Evolutionary conservation across 805 yeast genomes (phyloP), one percentile per base, ranked within the genome.

Genomic region (Cyberlindnera petersonii): DNA sequence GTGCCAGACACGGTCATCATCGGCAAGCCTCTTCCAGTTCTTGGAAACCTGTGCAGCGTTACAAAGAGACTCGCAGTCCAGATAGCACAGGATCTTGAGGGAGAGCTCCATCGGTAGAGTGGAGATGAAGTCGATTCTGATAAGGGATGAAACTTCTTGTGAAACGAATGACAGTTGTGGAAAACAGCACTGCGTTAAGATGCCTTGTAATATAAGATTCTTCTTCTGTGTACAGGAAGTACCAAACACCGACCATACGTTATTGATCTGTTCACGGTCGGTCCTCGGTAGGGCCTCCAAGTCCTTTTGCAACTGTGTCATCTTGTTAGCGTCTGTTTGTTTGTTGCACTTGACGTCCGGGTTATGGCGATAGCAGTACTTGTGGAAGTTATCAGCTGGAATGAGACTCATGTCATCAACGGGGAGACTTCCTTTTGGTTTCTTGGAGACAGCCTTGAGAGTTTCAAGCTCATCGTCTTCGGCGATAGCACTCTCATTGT

Each of bases 1-100:
- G 59, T 91, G 93, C 98, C 98, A 93, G 3, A 93, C 97, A 35
- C 94, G 66, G 56, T 93, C 98, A 58, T 91, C 97, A 61, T 93
- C 96, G 2, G 98, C 98, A 42, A 93, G 66, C 40, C 68, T 66
- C 58, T 86, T 80, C 98, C 98, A 93, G 37, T 75, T 77, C 37
- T 78, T 75, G 23, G 89, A 83, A 2, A 93, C 98, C 64, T 84
- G 94, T 0, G 97, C 95, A 0, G 98, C 96, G 49, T 77, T 81
- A 60, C 97, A 89, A 31, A 93, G 71, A n/a, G 96, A 86, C 37
- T 79, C 82, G 63, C 98, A 91, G 60, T 93, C 98, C 44, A 93
- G 65, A 59, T 86, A 91, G 53, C 95, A 85, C 32, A 93, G 65
- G 22, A 93, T 81, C 60, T 87, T 88, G 48, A 88, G 72, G 2